Base-by-base conservation (phyloP, 169 alveolate genomes). In the Besnoitia besnoiti region DNA sequence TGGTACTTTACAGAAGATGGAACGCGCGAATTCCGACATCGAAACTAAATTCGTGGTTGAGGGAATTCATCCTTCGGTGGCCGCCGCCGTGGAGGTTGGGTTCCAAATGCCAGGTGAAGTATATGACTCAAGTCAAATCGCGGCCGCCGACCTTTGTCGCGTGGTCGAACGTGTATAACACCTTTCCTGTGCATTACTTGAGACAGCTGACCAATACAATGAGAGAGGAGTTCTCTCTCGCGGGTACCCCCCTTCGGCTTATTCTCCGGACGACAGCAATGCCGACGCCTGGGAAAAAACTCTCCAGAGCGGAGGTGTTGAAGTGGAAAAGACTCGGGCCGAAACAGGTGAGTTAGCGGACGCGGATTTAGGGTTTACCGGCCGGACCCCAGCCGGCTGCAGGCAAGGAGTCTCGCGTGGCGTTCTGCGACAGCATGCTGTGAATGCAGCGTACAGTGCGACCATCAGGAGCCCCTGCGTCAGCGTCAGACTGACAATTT, bases 81-180 rank as follows among this genome's bases (percentile, higher is more conserved):
- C 98, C 98, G 39, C 97, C 98, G 24, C 98, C 98, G 21, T 96
- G 98, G 98, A 80, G 95, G n/a, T 94, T 95, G n/a, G 98, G 98
- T 46, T 87, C 96, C 49, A 95, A 95, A 89, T 93, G 94, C 42
- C 94, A 96, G 35, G 93, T 95, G 51, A 96, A 96, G 94, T 96
- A 94, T 82, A 93, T 96, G 40, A 91, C 94, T 16, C 94, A 94
- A 91, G 92, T 76, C 50, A 92, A 84, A 85, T 40, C 94, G 46
- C 33, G 77, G 37, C 98, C 98, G 16, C 98, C 98, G 30, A 96
- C 98, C 21, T 96, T 96, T 76, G 97, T 96, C 49, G 90, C 96
- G 62, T 96, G 98, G 98, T 92, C 97, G 0, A 95, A 95, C 33
- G 96, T 95, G 42, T 95, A 92, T 82, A 96, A 95, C n/a, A 85